A percentile compares a stretch with the other conserved stretches of the same genome.
Conservation (phyloP, 192 early-diverging fungal genomes). For the Dissophora ornata region DNA sequence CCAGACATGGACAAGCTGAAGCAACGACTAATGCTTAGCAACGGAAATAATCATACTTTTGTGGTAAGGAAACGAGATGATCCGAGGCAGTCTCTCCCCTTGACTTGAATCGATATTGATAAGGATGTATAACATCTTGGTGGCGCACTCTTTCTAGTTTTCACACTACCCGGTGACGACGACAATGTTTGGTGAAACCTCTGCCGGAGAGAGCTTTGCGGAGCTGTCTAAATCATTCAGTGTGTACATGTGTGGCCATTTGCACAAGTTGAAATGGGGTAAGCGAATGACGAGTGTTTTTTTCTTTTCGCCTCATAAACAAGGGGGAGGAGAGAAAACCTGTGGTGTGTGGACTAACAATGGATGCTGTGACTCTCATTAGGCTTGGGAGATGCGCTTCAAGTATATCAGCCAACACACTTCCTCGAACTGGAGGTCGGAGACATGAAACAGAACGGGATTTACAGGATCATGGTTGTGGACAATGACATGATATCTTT, state of each 20-base stretch:
- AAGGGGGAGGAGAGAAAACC: no score
- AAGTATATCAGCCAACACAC: slow-evolving; percentile 73
- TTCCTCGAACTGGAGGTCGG: slow-evolving; percentile 88
- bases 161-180: slow-evolving; percentile 86
- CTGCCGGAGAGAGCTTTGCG: slow-evolving; percentile 66
- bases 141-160: slow-evolving; percentile 65
- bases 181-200: slow-evolving; percentile 76
- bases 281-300: no score
- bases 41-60: slow-evolving; percentile 71
- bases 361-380: not conserved
- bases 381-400: slow-evolving; percentile 68
- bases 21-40: slow-evolving; percentile 54
- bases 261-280: slow-evolving; percentile 79
- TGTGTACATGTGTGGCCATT: slow-evolving; percentile 87
- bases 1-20: slow-evolving; percentile 80
- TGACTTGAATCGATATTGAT: no score
- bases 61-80: slow-evolving; percentile 58
- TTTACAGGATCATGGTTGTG: slow-evolving; percentile 87
- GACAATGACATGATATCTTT: slow-evolving; percentile 90
- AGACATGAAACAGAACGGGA: slow-evolving; percentile 90
- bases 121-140: no score
- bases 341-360: no score
- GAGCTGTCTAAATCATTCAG: slow-evolving; percentile 72
- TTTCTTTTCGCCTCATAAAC: no score
- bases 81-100: no score